These are phyloP conservation scores for Leucocoprinus birnbaumii DNA, from an alignment of 768 basidiomycete species.

Conservation along the genomic window DNA sequence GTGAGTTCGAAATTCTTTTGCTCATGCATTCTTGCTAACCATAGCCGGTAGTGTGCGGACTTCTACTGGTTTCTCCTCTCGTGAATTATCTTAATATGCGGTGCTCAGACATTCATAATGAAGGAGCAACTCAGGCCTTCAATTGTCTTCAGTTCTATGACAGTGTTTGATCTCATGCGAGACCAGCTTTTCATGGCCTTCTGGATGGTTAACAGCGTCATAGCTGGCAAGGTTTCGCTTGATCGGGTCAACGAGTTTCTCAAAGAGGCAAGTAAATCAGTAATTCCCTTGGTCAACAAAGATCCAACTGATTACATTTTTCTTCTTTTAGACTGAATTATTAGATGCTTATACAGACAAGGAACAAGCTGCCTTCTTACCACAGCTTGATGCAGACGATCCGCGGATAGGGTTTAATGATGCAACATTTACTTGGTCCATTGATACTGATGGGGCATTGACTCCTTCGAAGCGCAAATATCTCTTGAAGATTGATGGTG, in stretches of 20 bases:
- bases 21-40: too few species aligned
- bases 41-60: too few species aligned
- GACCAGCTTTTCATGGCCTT: slow-evolving; percentile 43
- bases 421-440: slow-evolving; percentile 56
- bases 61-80: too few species aligned
- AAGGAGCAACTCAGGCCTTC: slow-evolving; percentile 35
- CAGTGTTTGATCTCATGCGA: slow-evolving; percentile 65
- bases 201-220: slow-evolving; percentile 22
- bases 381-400: slow-evolving; percentile 14
- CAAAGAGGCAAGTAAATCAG: slow-evolving; percentile 25
- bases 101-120: slow-evolving; percentile 33
- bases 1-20: slow-evolving; percentile 23
- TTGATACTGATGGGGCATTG: slow-evolving; percentile 23
- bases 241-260: slow-evolving; percentile 46
- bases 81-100: neutral
- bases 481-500: slow-evolving; percentile 45
- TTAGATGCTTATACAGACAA: slow-evolving; percentile 32
- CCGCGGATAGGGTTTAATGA: slow-evolving; percentile 45
- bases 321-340: slow-evolving; percentile 40
- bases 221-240: slow-evolving; percentile 58
- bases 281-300: neutral
- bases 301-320: neutral
- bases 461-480: slow-evolving; percentile 50
- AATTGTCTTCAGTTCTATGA: slow-evolving; percentile 49
- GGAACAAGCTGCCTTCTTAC: slow-evolving; percentile 12